These are phyloP conservation scores for Tillandsia leiboldiana DNA, from an alignment of 176 grass and related monocot species.

Conservation along the genomic window DNA sequence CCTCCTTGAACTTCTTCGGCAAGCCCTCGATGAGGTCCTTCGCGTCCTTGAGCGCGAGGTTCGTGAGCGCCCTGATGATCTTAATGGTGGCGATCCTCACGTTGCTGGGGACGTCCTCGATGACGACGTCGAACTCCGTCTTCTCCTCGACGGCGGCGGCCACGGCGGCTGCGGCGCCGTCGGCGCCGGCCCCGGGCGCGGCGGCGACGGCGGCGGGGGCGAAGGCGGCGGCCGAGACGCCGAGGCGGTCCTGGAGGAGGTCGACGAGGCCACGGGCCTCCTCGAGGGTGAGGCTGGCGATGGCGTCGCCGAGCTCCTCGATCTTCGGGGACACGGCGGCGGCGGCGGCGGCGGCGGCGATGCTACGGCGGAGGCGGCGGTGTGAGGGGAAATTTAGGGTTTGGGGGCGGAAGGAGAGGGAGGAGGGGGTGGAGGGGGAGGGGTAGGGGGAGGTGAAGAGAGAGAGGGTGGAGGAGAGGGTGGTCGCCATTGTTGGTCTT, in stretches of 20 bases:
- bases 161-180: conserved; percentile 15
- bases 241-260: conserved; percentile 68
- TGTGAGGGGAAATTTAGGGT: neutral
- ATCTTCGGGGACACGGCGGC: conserved; percentile 51
- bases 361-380: conserved; percentile 14
- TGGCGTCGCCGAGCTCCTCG: conserved; percentile 55
- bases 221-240: conserved; percentile 59
- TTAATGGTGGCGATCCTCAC: conserved; percentile 70
- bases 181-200: conserved; percentile 25
- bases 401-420: conserved; percentile 9
- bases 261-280: conserved; percentile 68
- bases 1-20: conserved; percentile 86
- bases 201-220: conserved; percentile 47
- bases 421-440: conserved; percentile 3
- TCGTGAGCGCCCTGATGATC: conserved; percentile 61
- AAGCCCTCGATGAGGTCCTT: conserved; percentile 88
- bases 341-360: conserved; percentile 20
- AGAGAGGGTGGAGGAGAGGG: conserved; percentile 52
- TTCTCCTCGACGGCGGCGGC: conserved; percentile 31
- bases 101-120: conserved; percentile 77
- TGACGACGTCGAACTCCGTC: conserved; percentile 77
- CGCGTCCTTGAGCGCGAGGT: conserved; percentile 67
- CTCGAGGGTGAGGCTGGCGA: conserved; percentile 68
- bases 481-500: conserved; percentile 16
- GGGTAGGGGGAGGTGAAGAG: conserved; percentile 37